Percentiles rank a stretch among this genome's conserved stretches.
phyloP scores from a whole-genome alignment of 1,284 basidiomycete genomes.

The Amylostereum areolatum region DNA sequence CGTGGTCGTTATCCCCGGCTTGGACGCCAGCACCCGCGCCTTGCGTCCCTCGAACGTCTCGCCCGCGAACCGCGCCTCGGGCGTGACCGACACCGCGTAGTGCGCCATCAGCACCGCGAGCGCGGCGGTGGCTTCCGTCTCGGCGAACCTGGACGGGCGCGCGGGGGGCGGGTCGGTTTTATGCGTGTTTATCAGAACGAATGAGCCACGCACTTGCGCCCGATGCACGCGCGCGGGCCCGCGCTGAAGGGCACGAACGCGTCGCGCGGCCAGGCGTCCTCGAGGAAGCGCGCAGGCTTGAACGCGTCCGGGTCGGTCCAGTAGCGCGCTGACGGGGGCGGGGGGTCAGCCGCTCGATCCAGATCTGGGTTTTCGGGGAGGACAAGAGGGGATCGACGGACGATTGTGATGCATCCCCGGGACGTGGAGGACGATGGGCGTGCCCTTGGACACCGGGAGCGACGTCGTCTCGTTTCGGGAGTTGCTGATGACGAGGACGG shows the following conservation, averaged over 20 bases:
- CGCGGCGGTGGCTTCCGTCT: constrained; percentile 31
- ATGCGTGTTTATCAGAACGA: neutral
- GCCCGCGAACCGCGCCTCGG: constrained; percentile 38
- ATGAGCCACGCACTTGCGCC: constrained; percentile 36
- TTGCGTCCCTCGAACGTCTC: constrained; percentile 40
- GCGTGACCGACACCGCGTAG: constrained; percentile 43
- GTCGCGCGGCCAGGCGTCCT: constrained; percentile 41
- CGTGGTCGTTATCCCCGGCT: constrained; percentile 34
- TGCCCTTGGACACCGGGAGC: constrained; percentile 40
- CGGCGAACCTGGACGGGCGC: constrained; percentile 14
- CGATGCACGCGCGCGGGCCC: constrained; percentile 40
- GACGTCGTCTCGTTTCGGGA: constrained; percentile 27
- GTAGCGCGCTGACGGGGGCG: constrained; percentile 32
- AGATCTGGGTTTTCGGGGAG: neutral
- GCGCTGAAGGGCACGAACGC: constrained; percentile 47
- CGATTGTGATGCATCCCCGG: constrained; percentile 35
- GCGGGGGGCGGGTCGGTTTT: neutral
- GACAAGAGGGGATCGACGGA: neutral
- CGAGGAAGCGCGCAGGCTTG: constrained; percentile 45
- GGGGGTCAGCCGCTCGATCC: neutral
- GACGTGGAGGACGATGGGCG: constrained; percentile 30
- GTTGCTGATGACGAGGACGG: constrained; percentile 30
- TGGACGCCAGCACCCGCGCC: constrained; percentile 29
- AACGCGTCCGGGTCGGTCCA: constrained; percentile 48
- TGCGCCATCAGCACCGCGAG: constrained; percentile 37